phyloP scores from a whole-genome alignment of 1,284 basidiomycete species.

The Moesziomyces sp. region DNA sequence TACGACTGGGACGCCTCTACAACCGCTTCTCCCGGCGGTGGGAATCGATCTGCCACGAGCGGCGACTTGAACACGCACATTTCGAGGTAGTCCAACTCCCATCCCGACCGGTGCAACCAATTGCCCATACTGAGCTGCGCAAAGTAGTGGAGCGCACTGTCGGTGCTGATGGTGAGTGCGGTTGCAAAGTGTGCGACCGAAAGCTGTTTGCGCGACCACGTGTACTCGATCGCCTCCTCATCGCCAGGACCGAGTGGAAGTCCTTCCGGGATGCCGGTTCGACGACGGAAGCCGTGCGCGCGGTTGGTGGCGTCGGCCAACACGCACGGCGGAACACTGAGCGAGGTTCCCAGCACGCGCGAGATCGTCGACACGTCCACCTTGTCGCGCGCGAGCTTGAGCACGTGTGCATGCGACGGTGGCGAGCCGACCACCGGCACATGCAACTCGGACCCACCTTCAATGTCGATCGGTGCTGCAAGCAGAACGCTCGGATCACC shows the following conservation, averaged over 20 bases:
- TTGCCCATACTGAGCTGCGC: constrained; percentile 43
- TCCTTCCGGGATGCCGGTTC: constrained; percentile 58
- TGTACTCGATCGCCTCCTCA: constrained; percentile 59
- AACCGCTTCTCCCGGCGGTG: constrained; percentile 50
- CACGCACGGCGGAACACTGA: constrained; percentile 51
- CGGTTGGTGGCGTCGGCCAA: constrained; percentile 48
- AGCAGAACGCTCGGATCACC: constrained; percentile 11
- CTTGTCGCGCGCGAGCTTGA: constrained; percentile 28
- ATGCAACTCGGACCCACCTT: constrained; percentile 23
- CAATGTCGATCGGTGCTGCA: constrained; percentile 24
- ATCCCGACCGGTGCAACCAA: constrained; percentile 57
- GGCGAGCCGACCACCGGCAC: constrained; percentile 38
- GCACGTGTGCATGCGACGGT: constrained; percentile 23
- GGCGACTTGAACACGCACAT: constrained; percentile 61
- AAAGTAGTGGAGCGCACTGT: constrained; percentile 49
- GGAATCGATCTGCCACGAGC: constrained; percentile 57
- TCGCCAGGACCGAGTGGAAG: constrained; percentile 49
- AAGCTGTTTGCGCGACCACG: constrained; percentile 58
- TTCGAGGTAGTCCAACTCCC: constrained; percentile 66
- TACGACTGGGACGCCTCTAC: constrained; percentile 45
- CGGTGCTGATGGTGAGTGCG: constrained; percentile 42
- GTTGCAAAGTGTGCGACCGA: constrained; percentile 54
- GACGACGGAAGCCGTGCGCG: constrained; percentile 52
- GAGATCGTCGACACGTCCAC: constrained; percentile 32
- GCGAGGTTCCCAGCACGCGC: constrained; percentile 32